Evolutionary conservation across 306 rosid species (phyloP).

Genomic region (Astragalus glycyphyllos): DNA sequence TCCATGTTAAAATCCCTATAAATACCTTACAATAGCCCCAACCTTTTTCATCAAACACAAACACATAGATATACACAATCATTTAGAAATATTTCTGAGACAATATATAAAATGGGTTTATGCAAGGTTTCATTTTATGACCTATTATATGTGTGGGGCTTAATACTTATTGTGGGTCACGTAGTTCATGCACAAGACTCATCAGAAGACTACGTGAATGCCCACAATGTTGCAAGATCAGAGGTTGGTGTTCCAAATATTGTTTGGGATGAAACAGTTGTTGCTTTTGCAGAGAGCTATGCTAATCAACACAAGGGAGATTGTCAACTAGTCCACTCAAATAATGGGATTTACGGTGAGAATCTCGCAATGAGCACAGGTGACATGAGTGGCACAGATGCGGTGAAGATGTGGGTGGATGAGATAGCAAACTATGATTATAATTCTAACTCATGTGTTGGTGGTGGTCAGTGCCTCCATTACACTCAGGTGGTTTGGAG

Average conservation of each 20-base stretch:
- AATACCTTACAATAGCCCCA: no score
- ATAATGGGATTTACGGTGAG: slow-evolving; percentile 33
- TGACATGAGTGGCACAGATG: slow-evolving; percentile 21
- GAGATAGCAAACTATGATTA: slow-evolving; percentile 49
- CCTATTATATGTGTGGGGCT: background rate
- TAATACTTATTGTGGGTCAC: background rate
- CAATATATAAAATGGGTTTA: slow-evolving; percentile 4
- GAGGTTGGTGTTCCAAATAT: slow-evolving; percentile 38
- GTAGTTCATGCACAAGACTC: slow-evolving; percentile 44
- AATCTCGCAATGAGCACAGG: background rate
- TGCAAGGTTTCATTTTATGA: background rate
- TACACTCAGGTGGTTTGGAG: slow-evolving; percentile 65
- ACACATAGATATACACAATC: background rate
- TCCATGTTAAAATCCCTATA: no score
- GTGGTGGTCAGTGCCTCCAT: slow-evolving; percentile 43
- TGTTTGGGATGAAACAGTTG: slow-evolving; percentile 42
- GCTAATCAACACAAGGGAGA: slow-evolving; percentile 32
- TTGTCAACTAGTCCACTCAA: slow-evolving; percentile 46
- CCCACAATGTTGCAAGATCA: slow-evolving; percentile 48
- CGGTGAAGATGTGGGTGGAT: slow-evolving; percentile 48
- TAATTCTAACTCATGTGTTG: slow-evolving; percentile 42
- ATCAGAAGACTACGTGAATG: slow-evolving; percentile 33
- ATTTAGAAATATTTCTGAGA: background rate
- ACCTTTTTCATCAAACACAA: no score
- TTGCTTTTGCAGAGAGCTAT: slow-evolving; percentile 42